A percentile compares a stretch with the other conserved stretches of the same genome.
Conservation (phyloP, 768 basidiomycete species). For the Mycena maculata region DNA sequence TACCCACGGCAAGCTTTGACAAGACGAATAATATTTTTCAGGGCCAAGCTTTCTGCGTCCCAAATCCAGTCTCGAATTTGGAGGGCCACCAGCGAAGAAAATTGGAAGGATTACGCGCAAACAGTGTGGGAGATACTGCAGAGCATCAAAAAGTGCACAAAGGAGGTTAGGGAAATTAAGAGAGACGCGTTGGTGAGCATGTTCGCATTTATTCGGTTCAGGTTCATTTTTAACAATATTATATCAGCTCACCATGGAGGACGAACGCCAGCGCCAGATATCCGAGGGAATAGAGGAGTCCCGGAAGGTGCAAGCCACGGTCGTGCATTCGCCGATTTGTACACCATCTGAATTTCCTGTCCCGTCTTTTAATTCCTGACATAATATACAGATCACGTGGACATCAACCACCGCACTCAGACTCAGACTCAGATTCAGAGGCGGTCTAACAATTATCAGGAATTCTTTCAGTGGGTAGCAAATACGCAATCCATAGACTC, state of each 20-base stretch:
- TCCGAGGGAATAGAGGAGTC: not conserved
- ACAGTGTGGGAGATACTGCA: not conserved
- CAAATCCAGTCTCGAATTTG: not conserved
- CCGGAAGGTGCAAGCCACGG: not conserved
- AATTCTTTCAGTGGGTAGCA: too few relatives aligned
- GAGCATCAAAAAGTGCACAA: not conserved
- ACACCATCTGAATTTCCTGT: not conserved
- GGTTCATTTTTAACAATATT: not conserved
- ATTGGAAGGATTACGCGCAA: not conserved
- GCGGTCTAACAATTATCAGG: too few relatives aligned
- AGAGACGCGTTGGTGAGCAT: conserved; percentile 8
- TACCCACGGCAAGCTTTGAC: too few relatives aligned
- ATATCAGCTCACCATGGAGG: conserved; percentile 5
- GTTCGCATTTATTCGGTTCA: not conserved
- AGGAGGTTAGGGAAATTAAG: conserved; percentile 4
- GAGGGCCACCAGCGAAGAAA: not conserved
- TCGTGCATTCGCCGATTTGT: not conserved
- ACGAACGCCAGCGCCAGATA: not conserved
- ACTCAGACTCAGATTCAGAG: too few relatives aligned
- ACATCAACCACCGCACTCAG: too few relatives aligned
- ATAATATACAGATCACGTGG: too few relatives aligned
- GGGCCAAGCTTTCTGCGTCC: not conserved
- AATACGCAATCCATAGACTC: too few relatives aligned
- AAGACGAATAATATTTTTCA: not conserved
- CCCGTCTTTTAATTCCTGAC: not conserved